Conservation (phyloP, 2,329 filamentous ascomycete genomes). For the Ophiostoma sp. region DNA sequence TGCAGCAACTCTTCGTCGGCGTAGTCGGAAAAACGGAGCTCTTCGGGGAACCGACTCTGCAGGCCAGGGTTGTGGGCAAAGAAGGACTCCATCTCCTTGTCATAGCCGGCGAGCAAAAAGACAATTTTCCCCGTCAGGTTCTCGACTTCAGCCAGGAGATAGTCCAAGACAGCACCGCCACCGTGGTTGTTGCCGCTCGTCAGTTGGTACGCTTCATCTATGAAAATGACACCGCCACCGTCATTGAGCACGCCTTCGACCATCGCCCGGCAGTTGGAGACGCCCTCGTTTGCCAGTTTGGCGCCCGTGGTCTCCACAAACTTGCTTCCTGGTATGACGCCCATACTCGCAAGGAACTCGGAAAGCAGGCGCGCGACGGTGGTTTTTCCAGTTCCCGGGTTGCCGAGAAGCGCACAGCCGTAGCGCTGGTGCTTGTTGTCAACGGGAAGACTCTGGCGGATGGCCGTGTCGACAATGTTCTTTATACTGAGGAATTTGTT, state of each 20-base stretch:
- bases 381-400: conserved; percentile 73
- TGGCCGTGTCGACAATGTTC: conserved; percentile 52
- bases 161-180: conserved; percentile 62
- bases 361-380: conserved; percentile 69
- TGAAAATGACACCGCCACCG: conserved; percentile 66
- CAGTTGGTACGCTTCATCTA: conserved; percentile 76
- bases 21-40: conserved; percentile 66
- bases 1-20: conserved; percentile 56
- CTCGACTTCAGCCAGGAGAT: conserved; percentile 66
- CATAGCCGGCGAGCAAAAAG: conserved; percentile 69
- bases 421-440: conserved; percentile 50
- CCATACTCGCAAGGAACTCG: conserved; percentile 57
- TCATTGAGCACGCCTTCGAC: conserved; percentile 51
- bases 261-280: conserved; percentile 52
- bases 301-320: conserved; percentile 67
- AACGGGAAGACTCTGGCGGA: conserved; percentile 54
- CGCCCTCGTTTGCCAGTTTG: conserved; percentile 57
- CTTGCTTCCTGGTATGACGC: conserved; percentile 53
- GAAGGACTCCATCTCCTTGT: conserved; percentile 69
- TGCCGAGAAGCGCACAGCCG: conserved; percentile 60
- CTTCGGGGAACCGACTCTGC: conserved; percentile 60
- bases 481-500: conserved; percentile 58
- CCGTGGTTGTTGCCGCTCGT: conserved; percentile 52
- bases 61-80: conserved; percentile 70
- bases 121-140: conserved; percentile 64